Percentiles rank a stretch among this genome's conserved stretches.
Conservation (phyloP, 768 basidiomycete genomes). For the Tephrocybe sp. region DNA sequence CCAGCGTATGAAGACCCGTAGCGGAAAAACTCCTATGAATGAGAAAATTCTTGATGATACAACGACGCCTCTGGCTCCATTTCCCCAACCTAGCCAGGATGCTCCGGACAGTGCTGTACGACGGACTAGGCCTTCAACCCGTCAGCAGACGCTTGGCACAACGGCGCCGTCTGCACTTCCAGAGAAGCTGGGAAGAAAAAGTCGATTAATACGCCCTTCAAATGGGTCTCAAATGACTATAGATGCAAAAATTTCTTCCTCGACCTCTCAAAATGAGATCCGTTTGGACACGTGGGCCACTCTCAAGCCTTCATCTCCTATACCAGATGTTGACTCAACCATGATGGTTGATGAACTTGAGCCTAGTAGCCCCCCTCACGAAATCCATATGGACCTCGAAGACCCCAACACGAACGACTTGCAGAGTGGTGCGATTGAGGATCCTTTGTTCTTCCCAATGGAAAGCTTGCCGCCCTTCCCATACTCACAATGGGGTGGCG, state of each 20-base stretch:
- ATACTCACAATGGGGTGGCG: slow-evolving; percentile 44
- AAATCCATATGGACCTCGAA: neutral
- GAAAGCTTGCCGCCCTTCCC: slow-evolving; percentile 54
- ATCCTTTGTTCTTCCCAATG: slow-evolving; percentile 49
- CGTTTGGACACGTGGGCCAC: slow-evolving; percentile 23
- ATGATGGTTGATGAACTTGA: slow-evolving; percentile 26
- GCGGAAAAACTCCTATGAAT: slow-evolving; percentile 26
- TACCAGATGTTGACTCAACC: slow-evolving; percentile 19
- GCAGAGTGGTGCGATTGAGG: slow-evolving; percentile 5
- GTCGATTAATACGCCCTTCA: slow-evolving; percentile 12
- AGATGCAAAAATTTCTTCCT: slow-evolving; percentile 1
- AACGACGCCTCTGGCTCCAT: neutral
- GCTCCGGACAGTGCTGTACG: slow-evolving; percentile 17
- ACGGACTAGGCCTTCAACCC: slow-evolving; percentile 22
- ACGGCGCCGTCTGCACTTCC: slow-evolving; percentile 19
- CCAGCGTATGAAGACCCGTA: slow-evolving; percentile 42
- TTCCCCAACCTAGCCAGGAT: slow-evolving; percentile 10
- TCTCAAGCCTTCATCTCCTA: slow-evolving; percentile 19
- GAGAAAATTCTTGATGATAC: neutral
- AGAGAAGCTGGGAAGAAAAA: slow-evolving; percentile 13
- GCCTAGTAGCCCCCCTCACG: slow-evolving; percentile 18
- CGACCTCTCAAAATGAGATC: slow-evolving; percentile 12
- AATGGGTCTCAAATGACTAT: slow-evolving; percentile 3
- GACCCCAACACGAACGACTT: slow-evolving; percentile 3
- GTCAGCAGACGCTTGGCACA: slow-evolving; percentile 16